Evolutionary conservation across 768 basidiomycete genomes (phyloP).

Genomic region (Suillus alpinus): DNA sequence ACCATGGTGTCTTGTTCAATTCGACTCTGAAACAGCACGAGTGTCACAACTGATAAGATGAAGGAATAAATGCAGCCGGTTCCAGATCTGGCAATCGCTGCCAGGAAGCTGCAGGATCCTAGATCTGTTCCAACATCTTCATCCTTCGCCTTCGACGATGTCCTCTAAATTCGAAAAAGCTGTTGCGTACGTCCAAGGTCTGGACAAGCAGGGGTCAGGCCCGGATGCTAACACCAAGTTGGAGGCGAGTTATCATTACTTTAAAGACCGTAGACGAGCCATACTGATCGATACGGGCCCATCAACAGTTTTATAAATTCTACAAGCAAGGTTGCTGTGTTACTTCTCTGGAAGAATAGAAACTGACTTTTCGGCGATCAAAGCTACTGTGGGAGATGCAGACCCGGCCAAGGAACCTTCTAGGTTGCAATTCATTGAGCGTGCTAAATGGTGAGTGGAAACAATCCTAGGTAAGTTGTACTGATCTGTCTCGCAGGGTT

Average conservation of each 20-base stretch:
- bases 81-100: slow-evolving; percentile 1
- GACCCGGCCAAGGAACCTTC: slow-evolving; percentile 69
- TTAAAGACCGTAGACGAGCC: slow-evolving; percentile 1
- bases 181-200: slow-evolving; percentile 56
- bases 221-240: slow-evolving; percentile 30
- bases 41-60: not conserved
- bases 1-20: not conserved
- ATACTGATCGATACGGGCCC: slow-evolving; percentile 9
- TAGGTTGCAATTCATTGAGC: slow-evolving; percentile 68
- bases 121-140: not conserved
- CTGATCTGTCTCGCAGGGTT: slow-evolving; percentile 50
- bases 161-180: slow-evolving; percentile 78
- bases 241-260: not conserved
- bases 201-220: slow-evolving; percentile 77
- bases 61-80: not conserved
- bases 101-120: not conserved
- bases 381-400: slow-evolving; percentile 75
- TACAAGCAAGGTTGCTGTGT: slow-evolving; percentile 83
- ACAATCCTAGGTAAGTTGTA: not conserved
- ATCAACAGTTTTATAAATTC: slow-evolving; percentile 80
- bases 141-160: slow-evolving; percentile 43
- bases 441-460: slow-evolving; percentile 76
- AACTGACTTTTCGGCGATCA: not conserved
- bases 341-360: slow-evolving; percentile 1
- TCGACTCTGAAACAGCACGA: not conserved